phyloP scores from a whole-genome alignment of 352 stramenopile species.

The Phytophthora colocasiae region DNA sequence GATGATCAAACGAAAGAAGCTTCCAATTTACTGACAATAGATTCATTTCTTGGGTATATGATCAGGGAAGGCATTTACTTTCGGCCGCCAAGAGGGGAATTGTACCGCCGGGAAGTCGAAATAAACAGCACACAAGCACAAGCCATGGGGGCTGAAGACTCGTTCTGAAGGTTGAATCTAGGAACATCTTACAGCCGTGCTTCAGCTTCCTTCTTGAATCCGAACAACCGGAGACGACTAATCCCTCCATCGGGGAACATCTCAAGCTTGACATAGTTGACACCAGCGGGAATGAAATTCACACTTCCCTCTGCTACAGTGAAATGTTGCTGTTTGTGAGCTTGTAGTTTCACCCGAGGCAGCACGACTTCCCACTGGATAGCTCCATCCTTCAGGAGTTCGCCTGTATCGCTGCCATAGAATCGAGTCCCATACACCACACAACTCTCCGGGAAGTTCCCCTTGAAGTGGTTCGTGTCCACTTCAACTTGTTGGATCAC shows the following conservation, averaged over 20 bases:
- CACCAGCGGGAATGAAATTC: slow-evolving; percentile 52
- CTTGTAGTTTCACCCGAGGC: slow-evolving; percentile 82
- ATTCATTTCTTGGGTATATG: slow-evolving; percentile 8
- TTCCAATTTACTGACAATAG: slow-evolving; percentile 6
- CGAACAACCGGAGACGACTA: slow-evolving; percentile 89
- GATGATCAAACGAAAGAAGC: not conserved
- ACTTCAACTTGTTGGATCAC: slow-evolving; percentile 81
- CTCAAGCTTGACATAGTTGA: slow-evolving; percentile 94
- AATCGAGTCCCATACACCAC: slow-evolving; percentile 78
- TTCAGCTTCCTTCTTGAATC: slow-evolving; percentile 57
- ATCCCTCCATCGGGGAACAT: slow-evolving; percentile 96
- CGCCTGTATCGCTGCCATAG: slow-evolving; percentile 38
- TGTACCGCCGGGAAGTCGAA: slow-evolving; percentile 21
- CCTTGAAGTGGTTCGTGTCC: slow-evolving; percentile 96
- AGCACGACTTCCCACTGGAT: slow-evolving; percentile 89
- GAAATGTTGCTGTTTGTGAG: slow-evolving; percentile 91
- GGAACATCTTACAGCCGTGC: slow-evolving; percentile 39
- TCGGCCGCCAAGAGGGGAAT: slow-evolving; percentile 34
- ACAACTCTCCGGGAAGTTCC: slow-evolving; percentile 95
- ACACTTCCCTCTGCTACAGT: slow-evolving; percentile 62
- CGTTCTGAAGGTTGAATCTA: slow-evolving; percentile 29
- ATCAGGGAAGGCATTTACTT: slow-evolving; percentile 50
- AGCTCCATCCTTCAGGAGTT: slow-evolving; percentile 40
- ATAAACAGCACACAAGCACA: slow-evolving; percentile 3
- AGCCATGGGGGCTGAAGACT: slow-evolving; percentile 38